Percentiles rank a stretch among this genome's conserved stretches.
Conservation (phyloP, 2,329 filamentous ascomycete genomes). For the Raffaelea arxii region DNA sequence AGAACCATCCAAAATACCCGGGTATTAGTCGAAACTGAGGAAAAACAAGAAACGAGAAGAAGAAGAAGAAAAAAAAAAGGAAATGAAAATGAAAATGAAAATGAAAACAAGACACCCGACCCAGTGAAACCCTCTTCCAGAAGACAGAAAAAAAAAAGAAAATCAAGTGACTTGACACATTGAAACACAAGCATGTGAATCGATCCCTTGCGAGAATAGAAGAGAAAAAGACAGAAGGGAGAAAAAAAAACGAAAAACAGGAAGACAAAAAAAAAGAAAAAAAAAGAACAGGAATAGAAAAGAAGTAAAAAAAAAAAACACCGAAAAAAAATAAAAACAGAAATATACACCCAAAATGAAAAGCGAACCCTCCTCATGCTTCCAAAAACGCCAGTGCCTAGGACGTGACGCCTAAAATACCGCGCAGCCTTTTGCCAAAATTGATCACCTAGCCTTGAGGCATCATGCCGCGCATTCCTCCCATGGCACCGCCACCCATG, state of each 20-base stretch:
- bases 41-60: neutral
- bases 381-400: no score
- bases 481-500: slow-evolving; percentile 4
- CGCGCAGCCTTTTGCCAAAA: no score
- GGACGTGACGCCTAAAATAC: no score
- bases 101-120: neutral
- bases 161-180: neutral
- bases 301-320: neutral
- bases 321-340: neutral
- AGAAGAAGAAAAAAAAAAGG: neutral
- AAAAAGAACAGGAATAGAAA: neutral
- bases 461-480: slow-evolving; percentile 42
- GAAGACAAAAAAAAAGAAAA: neutral
- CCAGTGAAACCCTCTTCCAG: neutral
- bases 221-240: neutral
- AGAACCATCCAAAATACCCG: no score
- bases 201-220: neutral
- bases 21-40: no score
- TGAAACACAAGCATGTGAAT: neutral
- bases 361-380: no score
- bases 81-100: neutral
- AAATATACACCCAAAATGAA: neutral
- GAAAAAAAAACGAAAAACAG: neutral
- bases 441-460: slow-evolving; percentile 27
- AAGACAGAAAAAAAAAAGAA: neutral